Percentiles rank a stretch among this genome's conserved stretches.
These are phyloP conservation scores for Xylariaceae sp. DNA, from an alignment of 2,329 filamentous ascomycete genomes.

Conservation along the genomic window DNA sequence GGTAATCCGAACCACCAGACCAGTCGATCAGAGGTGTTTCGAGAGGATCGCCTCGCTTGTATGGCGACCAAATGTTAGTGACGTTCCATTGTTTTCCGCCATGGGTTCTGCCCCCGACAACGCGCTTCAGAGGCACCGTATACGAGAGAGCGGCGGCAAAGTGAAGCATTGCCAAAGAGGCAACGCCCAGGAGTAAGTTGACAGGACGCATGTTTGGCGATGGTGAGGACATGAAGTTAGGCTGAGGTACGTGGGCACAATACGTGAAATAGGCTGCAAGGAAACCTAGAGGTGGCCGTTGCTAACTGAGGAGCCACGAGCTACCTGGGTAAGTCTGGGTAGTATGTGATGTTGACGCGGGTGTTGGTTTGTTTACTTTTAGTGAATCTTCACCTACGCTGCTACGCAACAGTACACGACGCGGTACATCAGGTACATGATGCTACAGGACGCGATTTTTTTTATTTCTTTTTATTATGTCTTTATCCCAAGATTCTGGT, in stretches of 20 bases:
- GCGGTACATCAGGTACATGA: not conserved
- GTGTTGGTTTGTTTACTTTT: not conserved
- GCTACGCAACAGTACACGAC: not conserved
- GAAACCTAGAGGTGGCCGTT: no score
- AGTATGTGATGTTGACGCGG: not conserved
- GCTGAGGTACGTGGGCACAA: not conserved
- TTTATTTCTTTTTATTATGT: no score
- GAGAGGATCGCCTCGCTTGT: not conserved
- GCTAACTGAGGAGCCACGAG: no score
- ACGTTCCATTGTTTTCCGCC: not conserved
- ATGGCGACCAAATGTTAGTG: not conserved
- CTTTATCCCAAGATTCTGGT: no score
- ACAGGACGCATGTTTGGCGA: not conserved
- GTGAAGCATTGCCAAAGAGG: not conserved
- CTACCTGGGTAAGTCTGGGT: not conserved
- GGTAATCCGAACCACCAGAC: conserved; percentile 17
- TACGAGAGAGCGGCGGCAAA: not conserved
- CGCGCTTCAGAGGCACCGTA: not conserved
- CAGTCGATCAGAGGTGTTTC: conserved; percentile 9
- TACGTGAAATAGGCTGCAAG: not conserved
- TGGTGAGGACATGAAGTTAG: not conserved
- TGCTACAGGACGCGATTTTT: no score
- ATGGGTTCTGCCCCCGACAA: not conserved
- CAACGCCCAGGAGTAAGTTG: not conserved
- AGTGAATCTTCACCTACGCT: not conserved